Base-by-base conservation (phyloP, 371 early-diverging fungal genomes). In the Mortierella sp. region DNA sequence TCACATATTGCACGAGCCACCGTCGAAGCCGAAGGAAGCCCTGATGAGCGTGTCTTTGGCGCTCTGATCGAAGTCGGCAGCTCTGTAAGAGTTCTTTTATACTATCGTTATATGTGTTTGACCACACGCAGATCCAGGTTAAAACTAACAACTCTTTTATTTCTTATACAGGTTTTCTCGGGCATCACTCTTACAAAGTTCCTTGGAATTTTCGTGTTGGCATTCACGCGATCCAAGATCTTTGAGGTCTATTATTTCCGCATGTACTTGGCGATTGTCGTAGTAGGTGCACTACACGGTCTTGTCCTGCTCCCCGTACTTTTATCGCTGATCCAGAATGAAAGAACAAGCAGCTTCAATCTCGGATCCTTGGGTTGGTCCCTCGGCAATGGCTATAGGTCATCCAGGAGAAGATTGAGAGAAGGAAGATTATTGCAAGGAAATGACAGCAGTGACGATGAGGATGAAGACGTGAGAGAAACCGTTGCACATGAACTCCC, bases 181-280 rank as follows among this genome's bases (percentile, higher is more conserved):
- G 93, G 93, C 37, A 94, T 93, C 45, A 91, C 92, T 3, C 66
- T 92, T 64, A 94, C 94, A 37, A 94, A 94, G 66, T 90, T 94
- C 79, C 84, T 89, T 29, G 94, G 94, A 23, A 90, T 94, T 40
- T 67, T 88, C 60, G 92, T 93, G 5, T 77, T 94, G 19, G 92
- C 92, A 6, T 93, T 92, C 64, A 90, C 94, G 9, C 79, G 88
- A 23, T 91, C 91, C 70, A 90, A 91, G 80, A 90, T 94, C 42
- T 94, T 94, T 83, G 90, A 92, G 72, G 86, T 92, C 10, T 94
- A 91, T 67, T 94, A 94, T 70, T 94, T 94, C 83, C 83, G 92
- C 42, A 92, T 94, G 92, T 94, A 93, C 65, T 75, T 93, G 3
- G 67, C 88, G 12, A 93, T 93, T 77, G 93, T 93, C 3, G 82